Evolutionary conservation across 202 grass and related monocot species (phyloP).

Genomic region (Panicum hallii): DNA sequence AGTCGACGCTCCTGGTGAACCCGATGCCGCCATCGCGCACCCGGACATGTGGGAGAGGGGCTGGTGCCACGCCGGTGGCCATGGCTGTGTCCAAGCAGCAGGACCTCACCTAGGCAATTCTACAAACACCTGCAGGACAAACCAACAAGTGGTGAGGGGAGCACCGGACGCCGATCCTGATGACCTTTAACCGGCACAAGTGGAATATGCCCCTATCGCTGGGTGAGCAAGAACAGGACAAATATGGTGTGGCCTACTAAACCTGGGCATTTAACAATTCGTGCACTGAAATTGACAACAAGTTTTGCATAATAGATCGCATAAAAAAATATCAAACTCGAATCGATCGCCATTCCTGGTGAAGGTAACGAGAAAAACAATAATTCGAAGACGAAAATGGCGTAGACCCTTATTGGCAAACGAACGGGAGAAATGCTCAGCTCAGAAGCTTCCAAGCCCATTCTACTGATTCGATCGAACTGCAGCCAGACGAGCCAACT

Average conservation of each 20-base stretch:
- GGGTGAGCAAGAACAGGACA: conserved; percentile 40
- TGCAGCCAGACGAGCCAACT: too few relatives aligned
- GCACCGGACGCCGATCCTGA: not conserved
- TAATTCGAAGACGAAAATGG: not conserved
- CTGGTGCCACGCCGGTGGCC: conserved; percentile 67
- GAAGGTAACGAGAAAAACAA: not conserved
- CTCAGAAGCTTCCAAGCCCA: not conserved
- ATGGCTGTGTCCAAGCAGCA: conserved; percentile 45
- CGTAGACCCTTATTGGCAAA: not conserved
- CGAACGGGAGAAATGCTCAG: not conserved
- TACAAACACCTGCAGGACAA: conserved; percentile 59
- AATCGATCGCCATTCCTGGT: not conserved
- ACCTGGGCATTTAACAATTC: conserved; percentile 17
- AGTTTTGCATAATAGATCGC: not conserved
- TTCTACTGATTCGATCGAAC: not conserved
- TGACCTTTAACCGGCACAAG: conserved; percentile 31
- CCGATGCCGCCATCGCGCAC: conserved; percentile 60
- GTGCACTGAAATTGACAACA: conserved; percentile 3
- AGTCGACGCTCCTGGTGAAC: conserved; percentile 82
- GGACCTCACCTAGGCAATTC: conserved; percentile 48
- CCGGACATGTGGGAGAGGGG: conserved; percentile 68
- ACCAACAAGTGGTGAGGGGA: conserved; percentile 28
- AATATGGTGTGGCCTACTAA: conserved; percentile 32
- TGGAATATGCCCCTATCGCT: conserved; percentile 50
- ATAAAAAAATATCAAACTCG: not conserved